Percentiles rank a stretch among this genome's conserved stretches.
Conservation (phyloP, 441 rosid genomes). For the Metrosideros polymorpha region DNA sequence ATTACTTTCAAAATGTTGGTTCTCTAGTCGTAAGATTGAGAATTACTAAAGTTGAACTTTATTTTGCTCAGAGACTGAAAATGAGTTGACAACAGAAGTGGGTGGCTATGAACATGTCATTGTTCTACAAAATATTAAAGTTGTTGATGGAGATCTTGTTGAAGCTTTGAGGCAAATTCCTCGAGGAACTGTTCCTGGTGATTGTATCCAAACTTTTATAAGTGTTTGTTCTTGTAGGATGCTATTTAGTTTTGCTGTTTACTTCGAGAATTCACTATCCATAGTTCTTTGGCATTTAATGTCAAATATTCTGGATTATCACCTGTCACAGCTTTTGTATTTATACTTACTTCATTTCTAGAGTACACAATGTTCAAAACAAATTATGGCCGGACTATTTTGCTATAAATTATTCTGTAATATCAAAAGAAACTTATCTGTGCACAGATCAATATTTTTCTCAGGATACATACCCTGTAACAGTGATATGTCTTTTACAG, state of each 20-base stretch:
- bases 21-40: background rate
- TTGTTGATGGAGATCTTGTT: conserved; percentile 55
- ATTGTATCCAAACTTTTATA: conserved; percentile 57
- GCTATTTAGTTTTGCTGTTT: background rate
- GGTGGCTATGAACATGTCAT: conserved; percentile 78
- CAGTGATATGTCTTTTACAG: background rate
- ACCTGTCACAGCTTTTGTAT: background rate
- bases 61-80: conserved; percentile 44
- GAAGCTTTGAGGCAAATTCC: conserved; percentile 48
- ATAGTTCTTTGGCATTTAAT: background rate
- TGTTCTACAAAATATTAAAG: conserved; percentile 53
- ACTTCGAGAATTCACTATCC: background rate
- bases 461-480: background rate
- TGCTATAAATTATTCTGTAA: background rate
- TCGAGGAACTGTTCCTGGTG: conserved; percentile 68
- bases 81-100: conserved; percentile 68
- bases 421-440: background rate
- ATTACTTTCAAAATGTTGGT: background rate
- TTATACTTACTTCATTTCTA: background rate
- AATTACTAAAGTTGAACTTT: background rate
- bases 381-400: background rate
- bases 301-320: background rate
- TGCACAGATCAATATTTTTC: background rate
- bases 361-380: background rate
- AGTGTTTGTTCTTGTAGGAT: background rate